Evolutionary conservation across 495 filamentous ascomycete species (phyloP), one percentile per base, ranked within the genome.

Genomic region (Opeltia flavorubescens): DNA sequence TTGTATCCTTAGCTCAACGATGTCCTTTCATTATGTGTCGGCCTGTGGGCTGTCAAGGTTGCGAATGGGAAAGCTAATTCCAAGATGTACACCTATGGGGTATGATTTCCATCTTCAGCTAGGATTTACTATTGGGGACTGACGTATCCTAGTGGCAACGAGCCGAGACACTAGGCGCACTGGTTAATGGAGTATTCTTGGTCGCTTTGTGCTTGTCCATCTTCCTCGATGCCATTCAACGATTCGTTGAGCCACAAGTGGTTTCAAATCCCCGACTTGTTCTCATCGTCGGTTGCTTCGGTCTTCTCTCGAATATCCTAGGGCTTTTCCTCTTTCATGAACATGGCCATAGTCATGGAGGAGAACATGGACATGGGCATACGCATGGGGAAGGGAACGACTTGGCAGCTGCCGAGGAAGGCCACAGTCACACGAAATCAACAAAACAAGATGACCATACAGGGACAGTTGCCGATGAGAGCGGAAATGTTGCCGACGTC

Each of bases 111-210:
- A 27, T 26, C 20, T 27, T 7, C 25, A 50, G 12, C 47, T n/a
- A 3, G 56, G 27, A 56, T 52, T 45, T 42, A 27, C 28, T 33
- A 17, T n/a, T 28, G 5, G 8, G 45, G 38, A 38, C 44, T 62
- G 61, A 33, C 57, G 68, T 21, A 1, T 64, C 59, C 46, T 66
- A 89, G 72, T 98, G 88, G 86, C 81, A 95, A 72, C 84, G 93
- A 38, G 91, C 91, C n/a, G 91, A 98, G 71, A 95, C 94, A 15
- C 74, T 98, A 6, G 91, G 91, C 59, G 91, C 91, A 15, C 73
- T 95, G 42, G 80, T 95, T 57, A 98, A 98, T 55, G 91, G 93
- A 47, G 89, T 96, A 2, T 98, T 98, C 65, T 70, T 98, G 36
- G 87, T 98, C 55, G 91, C 91, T 0, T 72, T 98, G 15, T 96